These are phyloP conservation scores for Quercus variabilis DNA, from an alignment of 306 rosid species.

Conservation along the genomic window DNA sequence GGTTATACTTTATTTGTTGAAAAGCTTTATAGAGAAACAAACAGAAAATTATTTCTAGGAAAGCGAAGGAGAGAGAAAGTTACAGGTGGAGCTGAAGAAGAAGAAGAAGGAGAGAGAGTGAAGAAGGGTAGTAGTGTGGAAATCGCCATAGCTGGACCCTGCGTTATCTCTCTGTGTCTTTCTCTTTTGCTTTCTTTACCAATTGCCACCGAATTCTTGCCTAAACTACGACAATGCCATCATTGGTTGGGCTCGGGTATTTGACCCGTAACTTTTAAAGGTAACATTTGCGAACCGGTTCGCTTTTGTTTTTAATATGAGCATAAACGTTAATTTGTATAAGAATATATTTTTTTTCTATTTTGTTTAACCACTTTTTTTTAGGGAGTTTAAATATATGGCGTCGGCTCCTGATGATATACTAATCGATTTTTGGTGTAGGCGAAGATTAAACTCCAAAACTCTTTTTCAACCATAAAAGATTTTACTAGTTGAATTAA, in stretches of 20 bases:
- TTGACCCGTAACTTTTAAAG: not conserved
- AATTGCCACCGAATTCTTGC: not conserved
- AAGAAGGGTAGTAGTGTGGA: constrained; percentile 16
- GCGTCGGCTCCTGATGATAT: too few species aligned
- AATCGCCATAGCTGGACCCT: constrained; percentile 46
- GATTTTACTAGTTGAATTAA: too few species aligned
- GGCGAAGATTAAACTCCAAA: too few species aligned
- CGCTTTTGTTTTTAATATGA: too few species aligned
- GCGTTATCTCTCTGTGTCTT: not conserved
- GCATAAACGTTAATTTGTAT: too few species aligned
- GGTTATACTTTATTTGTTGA: too few species aligned
- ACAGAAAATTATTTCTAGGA: not conserved
- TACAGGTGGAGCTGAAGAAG: constrained; percentile 27
- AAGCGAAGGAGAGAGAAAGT: constrained; percentile 6
- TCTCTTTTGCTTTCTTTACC: not conserved
- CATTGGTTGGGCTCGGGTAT: not conserved
- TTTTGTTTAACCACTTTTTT: too few species aligned
- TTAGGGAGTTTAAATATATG: too few species aligned
- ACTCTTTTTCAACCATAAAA: too few species aligned
- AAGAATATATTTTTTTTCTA: too few species aligned
- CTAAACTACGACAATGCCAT: not conserved
- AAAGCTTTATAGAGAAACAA: constrained; percentile 2
- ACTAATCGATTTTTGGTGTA: too few species aligned
- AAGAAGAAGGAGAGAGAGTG: constrained; percentile 5
- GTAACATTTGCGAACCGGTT: too few species aligned